Evolutionary conservation across 495 filamentous ascomycete genomes (phyloP).

Genomic region (Aspergillus funiculosus): DNA sequence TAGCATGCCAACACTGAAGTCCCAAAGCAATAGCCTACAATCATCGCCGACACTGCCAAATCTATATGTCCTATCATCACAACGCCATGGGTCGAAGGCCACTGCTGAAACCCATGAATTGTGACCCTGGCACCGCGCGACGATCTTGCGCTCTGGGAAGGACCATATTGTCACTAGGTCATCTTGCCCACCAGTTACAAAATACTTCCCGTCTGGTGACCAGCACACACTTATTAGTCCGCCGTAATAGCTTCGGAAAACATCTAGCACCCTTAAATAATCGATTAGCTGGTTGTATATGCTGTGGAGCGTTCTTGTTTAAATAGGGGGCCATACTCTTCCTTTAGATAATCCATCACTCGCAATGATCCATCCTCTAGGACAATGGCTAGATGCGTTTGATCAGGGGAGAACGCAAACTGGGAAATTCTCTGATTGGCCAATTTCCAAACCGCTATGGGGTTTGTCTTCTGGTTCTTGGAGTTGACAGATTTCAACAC

Average conservation of each 20-base stretch:
- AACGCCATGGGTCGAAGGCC: constrained; percentile 93
- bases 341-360: constrained; percentile 85
- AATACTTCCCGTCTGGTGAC: constrained; percentile 95
- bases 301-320: background rate
- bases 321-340: constrained; percentile 55
- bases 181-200: constrained; percentile 92
- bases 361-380: constrained; percentile 86
- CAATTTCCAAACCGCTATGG: constrained; percentile 83
- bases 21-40: constrained; percentile 84
- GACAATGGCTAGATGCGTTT: constrained; percentile 80
- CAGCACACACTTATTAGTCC: constrained; percentile 89
- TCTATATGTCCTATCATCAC: constrained; percentile 88
- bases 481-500: constrained; percentile 87
- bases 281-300: constrained; percentile 14
- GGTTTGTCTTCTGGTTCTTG: constrained; percentile 88
- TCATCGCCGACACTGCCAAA: constrained; percentile 97
- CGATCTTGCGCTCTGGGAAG: constrained; percentile 70
- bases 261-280: constrained; percentile 62
- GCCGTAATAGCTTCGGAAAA: constrained; percentile 89
- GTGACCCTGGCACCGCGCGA: constrained; percentile 90
- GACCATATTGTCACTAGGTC: constrained; percentile 95
- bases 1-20: constrained; percentile 95
- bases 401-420: constrained; percentile 84
- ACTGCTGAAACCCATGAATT: constrained; percentile 92
- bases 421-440: constrained; percentile 84